A percentile compares a stretch with the other conserved stretches of the same genome.
phyloP scores from a whole-genome alignment of 2,329 filamentous ascomycete species.

The Aspergillus transmontanensis region DNA sequence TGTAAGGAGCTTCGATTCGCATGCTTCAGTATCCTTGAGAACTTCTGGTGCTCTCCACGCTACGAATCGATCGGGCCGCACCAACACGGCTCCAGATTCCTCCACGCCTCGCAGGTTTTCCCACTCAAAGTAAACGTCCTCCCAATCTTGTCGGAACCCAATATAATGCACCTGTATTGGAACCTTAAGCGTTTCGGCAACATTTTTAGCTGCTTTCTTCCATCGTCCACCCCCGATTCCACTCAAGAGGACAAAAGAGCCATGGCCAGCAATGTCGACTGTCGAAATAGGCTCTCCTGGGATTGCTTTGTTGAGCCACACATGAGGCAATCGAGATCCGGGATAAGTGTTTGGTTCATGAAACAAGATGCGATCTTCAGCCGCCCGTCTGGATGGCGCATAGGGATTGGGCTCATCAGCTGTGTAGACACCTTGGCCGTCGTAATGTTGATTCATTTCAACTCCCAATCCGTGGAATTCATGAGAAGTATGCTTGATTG shows the following conservation, averaged over 20 bases:
- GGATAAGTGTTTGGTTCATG: constrained; percentile 58
- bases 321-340: constrained; percentile 63
- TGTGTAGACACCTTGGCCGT: constrained; percentile 48
- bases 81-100: constrained; percentile 61
- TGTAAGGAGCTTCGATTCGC: constrained; percentile 23
- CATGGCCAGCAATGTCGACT: constrained; percentile 62
- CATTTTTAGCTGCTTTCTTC: constrained; percentile 52
- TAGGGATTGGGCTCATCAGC: constrained; percentile 43
- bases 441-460: constrained; percentile 63
- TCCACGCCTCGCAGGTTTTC: constrained; percentile 54
- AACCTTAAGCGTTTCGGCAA: constrained; percentile 46
- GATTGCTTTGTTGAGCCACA: constrained; percentile 58
- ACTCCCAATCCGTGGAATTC: constrained; percentile 61
- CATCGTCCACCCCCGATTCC: constrained; percentile 60
- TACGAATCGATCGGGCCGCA: constrained; percentile 62
- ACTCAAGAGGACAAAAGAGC: constrained; percentile 54
- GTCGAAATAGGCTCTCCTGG: constrained; percentile 56
- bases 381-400: constrained; percentile 20
- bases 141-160: constrained; percentile 61
- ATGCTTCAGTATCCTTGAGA: constrained; percentile 21
- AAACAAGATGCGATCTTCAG: constrained; percentile 46
- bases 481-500: constrained; percentile 47
- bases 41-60: constrained; percentile 50
- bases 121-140: constrained; percentile 67
- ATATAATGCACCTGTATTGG: constrained; percentile 55